Evolutionary conservation across 2,329 filamentous ascomycete species (phyloP).

Genomic region (Septoria linicola): DNA sequence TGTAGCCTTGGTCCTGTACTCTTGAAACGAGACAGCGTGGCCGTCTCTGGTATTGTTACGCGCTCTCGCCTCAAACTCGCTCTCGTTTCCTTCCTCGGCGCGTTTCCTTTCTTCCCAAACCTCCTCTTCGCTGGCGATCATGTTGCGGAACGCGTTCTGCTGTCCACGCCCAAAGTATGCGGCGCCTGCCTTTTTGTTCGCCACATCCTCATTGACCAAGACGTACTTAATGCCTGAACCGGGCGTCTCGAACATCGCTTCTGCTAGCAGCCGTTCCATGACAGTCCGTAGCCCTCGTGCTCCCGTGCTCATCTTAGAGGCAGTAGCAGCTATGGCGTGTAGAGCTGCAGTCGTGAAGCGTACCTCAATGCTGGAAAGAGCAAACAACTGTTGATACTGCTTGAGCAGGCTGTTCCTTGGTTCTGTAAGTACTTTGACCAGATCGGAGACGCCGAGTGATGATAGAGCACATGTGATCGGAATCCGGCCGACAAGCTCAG

Average conservation of each 20-base stretch:
- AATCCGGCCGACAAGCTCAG: slow-evolving; percentile 91
- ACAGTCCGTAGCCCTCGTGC: slow-evolving; percentile 50
- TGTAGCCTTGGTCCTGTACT: slow-evolving; percentile 46
- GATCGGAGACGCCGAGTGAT: slow-evolving; percentile 64
- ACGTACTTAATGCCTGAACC: slow-evolving; percentile 48
- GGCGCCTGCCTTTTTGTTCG: slow-evolving; percentile 43
- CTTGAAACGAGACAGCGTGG: slow-evolving; percentile 45
- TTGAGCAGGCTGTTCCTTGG: slow-evolving; percentile 83
- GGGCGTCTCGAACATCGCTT: slow-evolving; percentile 51
- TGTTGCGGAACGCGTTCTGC: slow-evolving; percentile 40
- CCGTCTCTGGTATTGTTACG: slow-evolving; percentile 33
- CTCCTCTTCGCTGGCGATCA: slow-evolving; percentile 47
- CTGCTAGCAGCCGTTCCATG: slow-evolving; percentile 48
- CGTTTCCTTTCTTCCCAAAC: slow-evolving; percentile 44
- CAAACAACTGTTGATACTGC: slow-evolving; percentile 87
- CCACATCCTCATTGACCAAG: slow-evolving; percentile 48
- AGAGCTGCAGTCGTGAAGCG: slow-evolving; percentile 80
- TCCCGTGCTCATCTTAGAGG: slow-evolving; percentile 69
- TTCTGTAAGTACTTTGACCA: slow-evolving; percentile 87
- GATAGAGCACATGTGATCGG: slow-evolving; percentile 86
- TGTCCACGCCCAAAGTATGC: slow-evolving; percentile 48
- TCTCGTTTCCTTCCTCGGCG: slow-evolving; percentile 33
- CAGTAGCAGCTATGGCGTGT: slow-evolving; percentile 74
- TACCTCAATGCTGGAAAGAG: slow-evolving; percentile 72
- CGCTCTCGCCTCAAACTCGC: slow-evolving; percentile 29